Evolutionary conservation across 2,329 filamentous ascomycete genomes (phyloP), one percentile per base, ranked within the genome.

Genomic region (Colletotrichum sp.): DNA sequence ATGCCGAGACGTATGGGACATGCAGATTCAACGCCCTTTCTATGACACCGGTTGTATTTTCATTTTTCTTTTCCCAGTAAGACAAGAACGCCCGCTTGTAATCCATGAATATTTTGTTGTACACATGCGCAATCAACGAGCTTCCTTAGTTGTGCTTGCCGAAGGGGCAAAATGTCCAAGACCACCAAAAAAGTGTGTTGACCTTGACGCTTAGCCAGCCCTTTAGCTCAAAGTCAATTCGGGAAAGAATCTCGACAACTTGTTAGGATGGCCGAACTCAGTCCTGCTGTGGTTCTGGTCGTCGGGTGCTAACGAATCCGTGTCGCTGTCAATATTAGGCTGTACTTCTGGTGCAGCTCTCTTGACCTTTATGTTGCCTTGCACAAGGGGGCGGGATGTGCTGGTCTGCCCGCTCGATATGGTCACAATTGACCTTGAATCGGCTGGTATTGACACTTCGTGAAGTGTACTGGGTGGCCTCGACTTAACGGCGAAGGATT

Each of bases 341-440:
- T 69, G 65, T 26, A 60, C 30, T 44, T 78, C 77, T 18, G 76
- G 72, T 6, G 73, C 69, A 36, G 69, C 65, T 60, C 77, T 64
- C 64, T 77, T 78, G 28, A 78, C 77, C 34, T 78, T 78, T 59
- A 78, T 78, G 21, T 78, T 78, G 21, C 77, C 71, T 26, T 77
- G 77, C 13, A 77, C 76, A 30, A 59, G 59, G 21, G 66, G 72
- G n/a, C 67, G 62, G 24, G 76, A 63, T 10, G 67, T 39, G 26
- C 28, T 62, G 49, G 63, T 76, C 24, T 74, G 77, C 18, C 64
- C 62, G 30, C 77, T 78, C 6, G 77, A 78, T 8, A 69, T 59
- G 13, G 76, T 76, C 57, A 60, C 55, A 39, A 74, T 74, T 10
- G 77, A 76, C 24, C 63, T 59, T 9, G 76, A 69, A 30, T 78